These are phyloP conservation scores for Gastrolobium villosum DNA, from an alignment of 306 rosid species.

Conservation along the genomic window DNA sequence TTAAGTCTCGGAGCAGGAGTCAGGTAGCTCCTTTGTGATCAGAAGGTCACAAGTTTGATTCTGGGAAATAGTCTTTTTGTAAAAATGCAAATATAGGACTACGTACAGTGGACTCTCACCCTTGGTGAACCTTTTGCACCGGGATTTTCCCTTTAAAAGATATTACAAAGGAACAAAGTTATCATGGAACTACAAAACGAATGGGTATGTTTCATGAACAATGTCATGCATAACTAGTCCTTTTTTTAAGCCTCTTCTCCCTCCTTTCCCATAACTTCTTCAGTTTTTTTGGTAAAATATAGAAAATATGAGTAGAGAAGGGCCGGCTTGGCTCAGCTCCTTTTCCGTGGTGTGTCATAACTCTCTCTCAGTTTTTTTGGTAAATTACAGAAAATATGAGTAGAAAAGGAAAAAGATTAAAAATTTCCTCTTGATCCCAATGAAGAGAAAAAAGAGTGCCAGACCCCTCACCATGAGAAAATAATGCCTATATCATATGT, in stretches of 20 bases:
- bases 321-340: too few species aligned
- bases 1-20: too few species aligned
- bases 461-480: conserved; percentile 60
- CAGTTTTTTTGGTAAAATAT: conserved; percentile 12
- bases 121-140: too few species aligned
- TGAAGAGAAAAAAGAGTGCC: conserved; percentile 41
- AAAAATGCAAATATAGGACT: too few species aligned
- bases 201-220: neutral
- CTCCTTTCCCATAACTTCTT: neutral
- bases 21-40: too few species aligned
- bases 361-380: conserved; percentile 11
- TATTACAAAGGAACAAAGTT: conserved; percentile 7
- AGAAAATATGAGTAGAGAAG: conserved; percentile 20
- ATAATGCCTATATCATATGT: conserved; percentile 50
- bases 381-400: conserved; percentile 24
- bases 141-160: neutral
- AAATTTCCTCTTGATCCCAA: conserved; percentile 42
- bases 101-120: too few species aligned
- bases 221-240: conserved; percentile 12
- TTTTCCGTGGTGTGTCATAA: too few species aligned
- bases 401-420: conserved; percentile 8
- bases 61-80: too few species aligned
- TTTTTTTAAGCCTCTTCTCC: neutral
- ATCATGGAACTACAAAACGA: conserved; percentile 33
- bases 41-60: too few species aligned